Base-by-base conservation (phyloP, 352 stramenopile genomes). In the Globisporangium okanoganense region DNA sequence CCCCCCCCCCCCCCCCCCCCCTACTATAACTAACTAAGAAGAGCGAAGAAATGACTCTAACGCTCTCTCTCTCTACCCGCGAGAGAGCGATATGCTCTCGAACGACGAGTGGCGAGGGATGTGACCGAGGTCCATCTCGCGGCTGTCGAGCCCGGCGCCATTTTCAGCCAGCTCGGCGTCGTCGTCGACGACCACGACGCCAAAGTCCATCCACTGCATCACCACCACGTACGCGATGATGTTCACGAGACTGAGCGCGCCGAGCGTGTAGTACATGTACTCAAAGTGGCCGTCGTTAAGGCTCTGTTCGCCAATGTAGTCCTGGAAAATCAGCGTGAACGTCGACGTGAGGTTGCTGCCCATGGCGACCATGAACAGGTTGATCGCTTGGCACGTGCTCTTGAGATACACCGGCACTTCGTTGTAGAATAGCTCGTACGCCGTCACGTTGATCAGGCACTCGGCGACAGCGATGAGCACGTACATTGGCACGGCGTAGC, bases 211-310 rank as follows among this genome's bases (percentile, higher is more conserved):
- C 75, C 73, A 87, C 58, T 90, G 72, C 86, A 95, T 95, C 29
- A 94, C 79, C 18, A 76, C 75, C 29, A 92, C 75, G 67, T 88
- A 95, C 47, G 63, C 72, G 31, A 85, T 38, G 25, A 90, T 79
- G 67, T 95, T 95, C 29, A 95, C 31, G 31, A 88, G 59, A 45
- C 83, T 87, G 20, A 93, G 62, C 18, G 67, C 77, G 9, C 83
- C 86, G 10, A 95, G 73, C 29, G 82, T 87, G 72, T 81, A 95
- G 72, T 88, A 95, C 86, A 95, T 95, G 80, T 94, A 93, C 81
- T 95, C 86, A 64, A 95, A 90, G 56, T 95, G 72, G 41, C 84
- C 84, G 25, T 90, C 56, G 61, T 95, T 91, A 31, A 95, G 73
- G 52, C 84, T 67, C 24, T 90, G 35, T 16, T 71, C 69, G 58